Evolutionary conservation across 192 early-diverging fungal genomes (phyloP).

Genomic region (Gigaspora rosea): DNA sequence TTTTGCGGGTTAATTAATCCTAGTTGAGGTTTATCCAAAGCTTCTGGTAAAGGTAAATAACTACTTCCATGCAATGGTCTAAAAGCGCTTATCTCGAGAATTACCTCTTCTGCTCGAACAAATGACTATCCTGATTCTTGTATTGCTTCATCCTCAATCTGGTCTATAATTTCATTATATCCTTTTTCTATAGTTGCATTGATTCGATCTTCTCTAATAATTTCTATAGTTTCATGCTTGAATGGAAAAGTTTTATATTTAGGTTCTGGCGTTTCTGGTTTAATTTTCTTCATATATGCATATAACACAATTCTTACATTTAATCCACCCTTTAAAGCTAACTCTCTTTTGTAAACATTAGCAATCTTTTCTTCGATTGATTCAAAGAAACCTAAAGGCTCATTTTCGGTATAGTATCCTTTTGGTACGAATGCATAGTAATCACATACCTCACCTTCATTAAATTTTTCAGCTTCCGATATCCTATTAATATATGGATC

Average conservation of each 20-base stretch:
- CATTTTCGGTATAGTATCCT: not conserved
- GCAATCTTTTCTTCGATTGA: constrained; percentile 10
- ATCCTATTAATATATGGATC: no score
- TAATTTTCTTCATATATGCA: constrained; percentile 3
- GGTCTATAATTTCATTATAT: not conserved
- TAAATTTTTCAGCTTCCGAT: no score
- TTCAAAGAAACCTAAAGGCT: constrained; percentile 5
- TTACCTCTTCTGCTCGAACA: not conserved
- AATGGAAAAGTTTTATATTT: constrained; percentile 15
- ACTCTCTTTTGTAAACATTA: constrained; percentile 1
- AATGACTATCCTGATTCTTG: not conserved
- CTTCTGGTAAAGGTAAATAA: not conserved
- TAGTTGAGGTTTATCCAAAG: constrained; percentile 1
- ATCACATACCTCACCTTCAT: no score
- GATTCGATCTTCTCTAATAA: not conserved
- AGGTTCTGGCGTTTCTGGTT: not conserved
- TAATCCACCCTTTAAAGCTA: not conserved
- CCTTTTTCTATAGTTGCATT: not conserved
- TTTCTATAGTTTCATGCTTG: not conserved
- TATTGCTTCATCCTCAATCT: not conserved
- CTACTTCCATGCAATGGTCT: not conserved
- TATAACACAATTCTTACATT: constrained; percentile 6
- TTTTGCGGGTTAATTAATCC: constrained; percentile 18
- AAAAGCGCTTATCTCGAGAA: constrained; percentile 1
- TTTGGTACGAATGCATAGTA: not conserved